Evolutionary conservation across 768 basidiomycete species (phyloP).

Genomic region (Phaeolepiota aurea): DNA sequence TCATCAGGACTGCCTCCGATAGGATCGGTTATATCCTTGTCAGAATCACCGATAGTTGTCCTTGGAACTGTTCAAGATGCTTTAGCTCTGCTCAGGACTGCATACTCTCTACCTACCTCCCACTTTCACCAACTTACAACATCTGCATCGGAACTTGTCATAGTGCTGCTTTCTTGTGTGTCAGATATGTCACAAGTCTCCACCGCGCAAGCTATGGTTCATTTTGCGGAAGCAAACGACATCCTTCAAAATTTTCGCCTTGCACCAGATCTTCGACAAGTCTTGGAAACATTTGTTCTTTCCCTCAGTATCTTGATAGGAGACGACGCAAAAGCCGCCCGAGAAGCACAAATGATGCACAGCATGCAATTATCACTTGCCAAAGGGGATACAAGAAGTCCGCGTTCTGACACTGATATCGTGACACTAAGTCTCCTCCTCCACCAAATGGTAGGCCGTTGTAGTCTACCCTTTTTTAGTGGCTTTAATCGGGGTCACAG

Average conservation of each 20-base stretch:
- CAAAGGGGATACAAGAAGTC: slow-evolving; percentile 47
- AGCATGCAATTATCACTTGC: slow-evolving; percentile 47
- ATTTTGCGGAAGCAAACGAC: slow-evolving; percentile 42
- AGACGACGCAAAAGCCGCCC: slow-evolving; percentile 62
- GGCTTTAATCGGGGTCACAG: slow-evolving; percentile 23
- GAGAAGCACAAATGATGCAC: slow-evolving; percentile 68
- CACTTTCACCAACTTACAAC: slow-evolving; percentile 49
- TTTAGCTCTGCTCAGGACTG: slow-evolving; percentile 47
- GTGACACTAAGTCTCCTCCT: slow-evolving; percentile 55
- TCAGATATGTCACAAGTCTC: slow-evolving; percentile 56
- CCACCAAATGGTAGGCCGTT: slow-evolving; percentile 46
- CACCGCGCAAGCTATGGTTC: slow-evolving; percentile 46
- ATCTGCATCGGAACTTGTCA: slow-evolving; percentile 58
- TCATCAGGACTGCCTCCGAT: slow-evolving; percentile 42
- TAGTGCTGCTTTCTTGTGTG: slow-evolving; percentile 52
- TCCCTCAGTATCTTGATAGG: slow-evolving; percentile 54
- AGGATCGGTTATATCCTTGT: slow-evolving; percentile 45
- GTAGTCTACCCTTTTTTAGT: background rate
- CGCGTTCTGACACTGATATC: slow-evolving; percentile 57
- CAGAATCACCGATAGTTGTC: slow-evolving; percentile 39
- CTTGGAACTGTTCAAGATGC: slow-evolving; percentile 54
- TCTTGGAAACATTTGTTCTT: slow-evolving; percentile 50
- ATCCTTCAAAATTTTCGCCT: slow-evolving; percentile 47
- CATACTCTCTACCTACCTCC: slow-evolving; percentile 45
- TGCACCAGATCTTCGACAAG: slow-evolving; percentile 41